A percentile compares a stretch with the other conserved stretches of the same genome.
Conservation (phyloP, 345 rosid genomes). For the Eucalyptus curtisii region DNA sequence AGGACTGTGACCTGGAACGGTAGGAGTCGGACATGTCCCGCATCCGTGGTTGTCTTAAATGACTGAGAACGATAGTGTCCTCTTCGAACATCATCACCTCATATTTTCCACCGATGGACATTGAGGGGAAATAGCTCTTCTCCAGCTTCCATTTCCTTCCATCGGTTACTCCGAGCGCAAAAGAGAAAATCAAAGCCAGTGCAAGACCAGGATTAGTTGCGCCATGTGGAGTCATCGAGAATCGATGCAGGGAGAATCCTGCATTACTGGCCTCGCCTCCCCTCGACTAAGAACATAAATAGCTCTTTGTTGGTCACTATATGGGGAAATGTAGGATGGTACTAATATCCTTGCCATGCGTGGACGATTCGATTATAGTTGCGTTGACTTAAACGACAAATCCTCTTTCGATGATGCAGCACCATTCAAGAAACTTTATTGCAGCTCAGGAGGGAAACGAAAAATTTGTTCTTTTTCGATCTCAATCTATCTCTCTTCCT, state of each 20-base stretch:
- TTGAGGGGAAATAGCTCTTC: not conserved
- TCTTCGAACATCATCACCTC: not conserved
- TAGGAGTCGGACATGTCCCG: not conserved
- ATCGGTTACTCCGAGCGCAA: not conserved
- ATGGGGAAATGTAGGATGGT: not conserved
- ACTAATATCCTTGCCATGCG: not conserved
- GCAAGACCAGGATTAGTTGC: not conserved
- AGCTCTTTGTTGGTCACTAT: not conserved
- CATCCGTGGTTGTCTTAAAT: not conserved
- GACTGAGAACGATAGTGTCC: not conserved
- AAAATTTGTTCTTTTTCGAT: not conserved
- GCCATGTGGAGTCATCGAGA: not conserved
- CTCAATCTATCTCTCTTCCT: not conserved
- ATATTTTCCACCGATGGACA: not conserved
- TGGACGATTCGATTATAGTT: not conserved
- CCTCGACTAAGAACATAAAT: not conserved
- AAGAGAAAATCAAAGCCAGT: not conserved
- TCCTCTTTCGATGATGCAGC: not conserved
- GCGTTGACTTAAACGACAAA: not conserved
- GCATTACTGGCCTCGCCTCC: not conserved
- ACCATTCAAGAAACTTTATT: not conserved
- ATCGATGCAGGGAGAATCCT: not conserved
- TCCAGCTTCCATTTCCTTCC: not conserved
- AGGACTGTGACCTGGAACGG: not conserved
- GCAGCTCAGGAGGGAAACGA: not conserved